Base-by-base conservation (phyloP, 129 eudicot genomes). In the Logfia minima region DNA sequence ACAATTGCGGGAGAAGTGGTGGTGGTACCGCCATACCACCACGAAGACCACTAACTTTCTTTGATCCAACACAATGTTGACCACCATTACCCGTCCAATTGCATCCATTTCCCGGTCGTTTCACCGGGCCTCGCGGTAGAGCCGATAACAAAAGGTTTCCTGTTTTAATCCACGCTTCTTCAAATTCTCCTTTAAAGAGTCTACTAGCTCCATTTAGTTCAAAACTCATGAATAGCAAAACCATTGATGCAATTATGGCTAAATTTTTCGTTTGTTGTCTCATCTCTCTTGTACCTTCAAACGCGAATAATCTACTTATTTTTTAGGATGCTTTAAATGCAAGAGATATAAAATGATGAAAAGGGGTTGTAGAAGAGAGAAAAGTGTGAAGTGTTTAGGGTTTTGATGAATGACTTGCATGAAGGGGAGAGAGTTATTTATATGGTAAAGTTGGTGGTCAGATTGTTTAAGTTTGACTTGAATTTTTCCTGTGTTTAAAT, bases 41-140 rank as follows among this genome's bases (percentile, higher is more conserved):
- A 19, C 21, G 69, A 17, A 23, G 76, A 37, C 84, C 80, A 2
- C 72, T 87, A 39, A 82, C 60, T 61, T 73, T 77, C 75, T 39
- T 76, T 17, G 77, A 72, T 21, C 77, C 68, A 18, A 80, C 39
- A 73, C 85, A 80, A 1, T 43, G 83, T 55, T 72, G 53, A 52
- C 83, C 83, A 64, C 79, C 68, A 2, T 79, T 79, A 35, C 83
- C 83, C 0, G 74, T 79, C 53, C 66, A 48, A 70, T 66, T 66
- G 70, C 86, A 79, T 56, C 85, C 79, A 39, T 82, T 87, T 35
- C 79, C 85, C 0, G 87, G 87, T 2, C 83, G 18, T 6, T 4
- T 65, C 11, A 9, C 75, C 0, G 81, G 67, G 3, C 80, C 84
- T 37, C 2, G 52, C 2, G 21, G 76, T 24, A 58, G 77, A 56